These are phyloP conservation scores for Thinopyrum elongatum DNA, from an alignment of 176 grass and related monocot species.

Conservation along the genomic window DNA sequence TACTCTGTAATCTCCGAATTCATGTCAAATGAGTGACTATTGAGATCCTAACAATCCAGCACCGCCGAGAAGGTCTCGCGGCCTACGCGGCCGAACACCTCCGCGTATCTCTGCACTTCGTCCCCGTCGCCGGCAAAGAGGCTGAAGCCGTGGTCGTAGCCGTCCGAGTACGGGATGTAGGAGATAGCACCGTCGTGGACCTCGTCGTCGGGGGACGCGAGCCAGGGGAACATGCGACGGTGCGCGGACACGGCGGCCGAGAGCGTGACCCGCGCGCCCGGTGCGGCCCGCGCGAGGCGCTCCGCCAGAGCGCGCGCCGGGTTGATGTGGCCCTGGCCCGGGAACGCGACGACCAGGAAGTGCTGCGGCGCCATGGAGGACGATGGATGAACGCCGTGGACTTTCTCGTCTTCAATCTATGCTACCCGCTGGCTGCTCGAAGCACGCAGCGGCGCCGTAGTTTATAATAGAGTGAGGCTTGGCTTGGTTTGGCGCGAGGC, in stretches of 20 bases:
- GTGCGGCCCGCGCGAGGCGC: slow-evolving; percentile 11
- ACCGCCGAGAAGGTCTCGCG: slow-evolving; percentile 20
- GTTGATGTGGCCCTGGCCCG: slow-evolving; percentile 52
- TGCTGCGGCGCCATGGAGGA: slow-evolving; percentile 29
- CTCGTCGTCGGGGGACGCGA: slow-evolving; percentile 30
- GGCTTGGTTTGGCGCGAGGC: no score
- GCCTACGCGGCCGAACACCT: not conserved
- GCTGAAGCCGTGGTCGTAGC: slow-evolving; percentile 39
- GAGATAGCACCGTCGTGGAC: slow-evolving; percentile 40
- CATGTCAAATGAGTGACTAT: no score
- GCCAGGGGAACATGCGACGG: slow-evolving; percentile 41
- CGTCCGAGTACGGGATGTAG: slow-evolving; percentile 51
- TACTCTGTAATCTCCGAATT: no score
- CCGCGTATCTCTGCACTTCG: not conserved
- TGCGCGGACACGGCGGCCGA: slow-evolving; percentile 44
- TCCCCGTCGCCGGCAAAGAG: not conserved
- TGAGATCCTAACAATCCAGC: not conserved
- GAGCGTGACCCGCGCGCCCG: slow-evolving; percentile 43
- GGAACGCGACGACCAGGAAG: slow-evolving; percentile 49
- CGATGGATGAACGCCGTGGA: not conserved
- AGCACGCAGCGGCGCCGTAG: not conserved
- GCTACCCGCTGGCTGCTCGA: not conserved
- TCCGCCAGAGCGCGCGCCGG: slow-evolving; percentile 35
- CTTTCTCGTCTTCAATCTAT: not conserved
- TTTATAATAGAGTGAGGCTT: not conserved